These are phyloP conservation scores for Brassica hybrid DNA, from an alignment of 441 rosid genomes.

Conservation along the genomic window DNA sequence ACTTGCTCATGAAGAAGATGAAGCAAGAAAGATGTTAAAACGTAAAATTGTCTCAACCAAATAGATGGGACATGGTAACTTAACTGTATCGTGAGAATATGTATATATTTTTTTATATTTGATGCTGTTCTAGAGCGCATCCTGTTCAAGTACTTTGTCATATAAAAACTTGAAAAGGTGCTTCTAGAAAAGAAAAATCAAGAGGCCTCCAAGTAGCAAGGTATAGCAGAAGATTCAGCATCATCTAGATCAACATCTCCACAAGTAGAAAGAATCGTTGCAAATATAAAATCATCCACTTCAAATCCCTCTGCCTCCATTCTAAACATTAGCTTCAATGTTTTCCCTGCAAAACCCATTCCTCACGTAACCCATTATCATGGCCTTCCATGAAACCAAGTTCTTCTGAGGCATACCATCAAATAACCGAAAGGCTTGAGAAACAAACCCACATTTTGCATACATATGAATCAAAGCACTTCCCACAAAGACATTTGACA, in stretches of 20 bases:
- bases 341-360: conserved; percentile 70
- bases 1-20: not conserved
- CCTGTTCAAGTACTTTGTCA: not conserved
- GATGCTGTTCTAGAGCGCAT: not conserved
- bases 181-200: conserved; percentile 36
- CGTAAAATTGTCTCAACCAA: not conserved
- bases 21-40: not conserved
- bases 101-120: conserved; percentile 32
- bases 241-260: conserved; percentile 55
- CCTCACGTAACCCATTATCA: conserved; percentile 78
- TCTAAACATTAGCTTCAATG: conserved; percentile 77
- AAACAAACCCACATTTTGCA: conserved; percentile 71
- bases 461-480: conserved; percentile 85
- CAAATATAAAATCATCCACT: conserved; percentile 66
- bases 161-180: not conserved
- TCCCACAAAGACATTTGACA: conserved; percentile 71
- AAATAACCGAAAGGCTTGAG: conserved; percentile 73
- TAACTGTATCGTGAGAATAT: not conserved
- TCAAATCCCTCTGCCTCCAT: conserved; percentile 76
- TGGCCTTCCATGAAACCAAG: conserved; percentile 76
- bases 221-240: conserved; percentile 47
- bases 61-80: not conserved
- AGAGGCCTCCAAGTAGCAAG: conserved; percentile 48
- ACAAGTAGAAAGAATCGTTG: conserved; percentile 63
- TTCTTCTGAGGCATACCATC: conserved; percentile 74